Percentiles rank a stretch among this genome's conserved stretches.
Conservation (phyloP, 129 eudicot species). For the Logfia minima region DNA sequence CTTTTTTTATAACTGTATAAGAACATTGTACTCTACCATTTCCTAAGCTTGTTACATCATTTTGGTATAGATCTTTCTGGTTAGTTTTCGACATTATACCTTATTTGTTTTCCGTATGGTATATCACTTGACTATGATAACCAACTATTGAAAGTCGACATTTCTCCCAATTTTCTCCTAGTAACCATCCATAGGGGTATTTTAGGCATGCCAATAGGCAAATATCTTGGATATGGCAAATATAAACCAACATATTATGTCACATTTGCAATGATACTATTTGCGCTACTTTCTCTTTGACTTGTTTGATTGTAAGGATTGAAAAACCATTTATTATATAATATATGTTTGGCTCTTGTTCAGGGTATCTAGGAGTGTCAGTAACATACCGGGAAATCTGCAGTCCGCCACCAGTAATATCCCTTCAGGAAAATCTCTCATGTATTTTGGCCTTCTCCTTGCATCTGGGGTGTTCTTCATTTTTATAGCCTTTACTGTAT, state of each 20-base stretch:
- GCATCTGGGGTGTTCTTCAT: slow-evolving; percentile 86
- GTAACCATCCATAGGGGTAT: background rate
- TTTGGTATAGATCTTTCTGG: background rate
- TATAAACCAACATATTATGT: background rate
- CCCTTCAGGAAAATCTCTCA: slow-evolving; percentile 89
- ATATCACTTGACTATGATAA: background rate
- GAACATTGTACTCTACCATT: background rate
- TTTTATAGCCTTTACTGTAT: slow-evolving; percentile 80
- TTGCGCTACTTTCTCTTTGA: background rate
- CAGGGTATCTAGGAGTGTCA: slow-evolving; percentile 92
- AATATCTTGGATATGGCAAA: background rate
- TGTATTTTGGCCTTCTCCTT: slow-evolving; percentile 84
- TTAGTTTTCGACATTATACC: background rate
- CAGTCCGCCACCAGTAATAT: slow-evolving; percentile 90
- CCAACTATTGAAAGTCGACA: too few species aligned
- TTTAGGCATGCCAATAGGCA: background rate
- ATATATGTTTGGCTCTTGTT: slow-evolving; percentile 13
- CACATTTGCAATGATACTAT: background rate
- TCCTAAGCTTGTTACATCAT: background rate
- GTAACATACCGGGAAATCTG: slow-evolving; percentile 83
- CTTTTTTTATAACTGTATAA: background rate
- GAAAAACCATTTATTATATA: background rate
- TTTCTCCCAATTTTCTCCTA: too few species aligned
- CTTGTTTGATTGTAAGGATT: background rate
- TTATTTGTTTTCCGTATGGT: background rate